Evolutionary conservation across 2,329 filamentous ascomycete genomes (phyloP).

Genomic region (Triangularia setosa): DNA sequence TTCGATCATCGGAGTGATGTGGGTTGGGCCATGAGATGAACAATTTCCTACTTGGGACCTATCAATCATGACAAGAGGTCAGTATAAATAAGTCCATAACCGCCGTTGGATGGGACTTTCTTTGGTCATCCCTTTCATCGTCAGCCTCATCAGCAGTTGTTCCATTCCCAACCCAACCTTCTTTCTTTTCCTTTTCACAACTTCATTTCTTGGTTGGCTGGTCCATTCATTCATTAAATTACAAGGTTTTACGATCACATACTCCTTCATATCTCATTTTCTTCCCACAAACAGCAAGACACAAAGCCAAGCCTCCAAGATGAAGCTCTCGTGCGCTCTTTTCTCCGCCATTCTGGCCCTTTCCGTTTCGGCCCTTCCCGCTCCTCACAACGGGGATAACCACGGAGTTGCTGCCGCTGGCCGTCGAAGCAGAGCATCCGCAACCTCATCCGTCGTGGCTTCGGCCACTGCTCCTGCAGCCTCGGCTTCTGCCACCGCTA

Average conservation of each 20-base stretch:
- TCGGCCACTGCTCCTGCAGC: slow-evolving; percentile 4
- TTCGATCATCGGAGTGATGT: neutral
- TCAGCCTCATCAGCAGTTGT: neutral
- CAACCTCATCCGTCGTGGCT: neutral
- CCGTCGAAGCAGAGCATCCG: neutral
- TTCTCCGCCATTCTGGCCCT: slow-evolving; percentile 24
- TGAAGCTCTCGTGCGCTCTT: slow-evolving; percentile 23
- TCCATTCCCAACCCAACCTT: neutral
- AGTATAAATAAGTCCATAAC: neutral
- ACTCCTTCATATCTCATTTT: neutral
- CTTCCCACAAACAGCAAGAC: neutral
- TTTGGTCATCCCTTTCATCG: neutral
- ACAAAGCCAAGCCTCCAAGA: slow-evolving; percentile 10
- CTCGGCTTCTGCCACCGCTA: neutral
- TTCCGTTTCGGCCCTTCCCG: slow-evolving; percentile 20
- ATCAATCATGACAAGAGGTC: neutral
- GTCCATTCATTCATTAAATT: slow-evolving; percentile 3
- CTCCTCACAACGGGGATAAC: neutral
- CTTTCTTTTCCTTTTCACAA: neutral
- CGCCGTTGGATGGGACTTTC: neutral
- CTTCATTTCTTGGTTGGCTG: slow-evolving; percentile 4
- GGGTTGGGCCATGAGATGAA: neutral
- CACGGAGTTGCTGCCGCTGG: neutral
- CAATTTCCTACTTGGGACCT: neutral
- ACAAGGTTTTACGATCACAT: neutral